These are phyloP conservation scores for Nakaseomyces kungkrabaensis DNA, from an alignment of 1,139 yeast species.

Conservation along the genomic window DNA sequence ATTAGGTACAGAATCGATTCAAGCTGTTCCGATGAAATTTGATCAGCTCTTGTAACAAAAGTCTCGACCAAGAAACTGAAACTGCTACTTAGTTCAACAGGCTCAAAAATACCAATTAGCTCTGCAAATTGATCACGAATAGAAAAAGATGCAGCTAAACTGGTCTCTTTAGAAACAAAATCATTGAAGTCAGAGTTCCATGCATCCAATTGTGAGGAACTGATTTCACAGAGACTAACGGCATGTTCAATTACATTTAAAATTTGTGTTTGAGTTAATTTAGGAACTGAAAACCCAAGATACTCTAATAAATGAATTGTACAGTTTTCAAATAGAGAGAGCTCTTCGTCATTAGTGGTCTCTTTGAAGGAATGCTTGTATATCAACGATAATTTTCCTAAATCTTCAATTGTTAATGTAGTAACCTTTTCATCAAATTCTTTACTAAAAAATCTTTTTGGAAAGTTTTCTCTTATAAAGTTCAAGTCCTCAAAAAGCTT, in stretches of 20 bases:
- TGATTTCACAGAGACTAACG: conserved; percentile 18
- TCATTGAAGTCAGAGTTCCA: conserved; percentile 51
- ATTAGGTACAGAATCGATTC: conserved; percentile 30
- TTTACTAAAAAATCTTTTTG: conserved; percentile 22
- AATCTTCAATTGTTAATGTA: conserved; percentile 15
- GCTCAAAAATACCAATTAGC: conserved; percentile 13
- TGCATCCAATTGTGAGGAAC: conserved; percentile 26
- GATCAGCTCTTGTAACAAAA: not conserved
- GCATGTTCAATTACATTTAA: conserved; percentile 11
- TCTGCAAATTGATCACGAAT: conserved; percentile 49
- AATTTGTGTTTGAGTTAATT: conserved; percentile 10
- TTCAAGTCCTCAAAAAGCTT: conserved; percentile 24
- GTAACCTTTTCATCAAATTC: conserved; percentile 10
- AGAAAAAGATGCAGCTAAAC: conserved; percentile 40
- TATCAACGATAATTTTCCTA: conserved; percentile 10
- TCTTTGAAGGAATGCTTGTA: not conserved
- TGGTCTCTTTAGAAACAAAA: conserved; percentile 66
- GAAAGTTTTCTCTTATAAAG: conserved; percentile 28
- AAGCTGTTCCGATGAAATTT: conserved; percentile 4
- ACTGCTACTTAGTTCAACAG: not conserved
- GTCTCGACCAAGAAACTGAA: not conserved
- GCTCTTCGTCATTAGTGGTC: conserved; percentile 7
- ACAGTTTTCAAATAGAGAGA: conserved; percentile 25
- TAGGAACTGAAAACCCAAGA: conserved; percentile 11
- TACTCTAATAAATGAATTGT: conserved; percentile 28